A percentile compares a stretch with the other conserved stretches of the same genome.
These are phyloP conservation scores for Salicornia ramosissima DNA, from an alignment of 148 eudicot genomes.

Conservation along the genomic window DNA sequence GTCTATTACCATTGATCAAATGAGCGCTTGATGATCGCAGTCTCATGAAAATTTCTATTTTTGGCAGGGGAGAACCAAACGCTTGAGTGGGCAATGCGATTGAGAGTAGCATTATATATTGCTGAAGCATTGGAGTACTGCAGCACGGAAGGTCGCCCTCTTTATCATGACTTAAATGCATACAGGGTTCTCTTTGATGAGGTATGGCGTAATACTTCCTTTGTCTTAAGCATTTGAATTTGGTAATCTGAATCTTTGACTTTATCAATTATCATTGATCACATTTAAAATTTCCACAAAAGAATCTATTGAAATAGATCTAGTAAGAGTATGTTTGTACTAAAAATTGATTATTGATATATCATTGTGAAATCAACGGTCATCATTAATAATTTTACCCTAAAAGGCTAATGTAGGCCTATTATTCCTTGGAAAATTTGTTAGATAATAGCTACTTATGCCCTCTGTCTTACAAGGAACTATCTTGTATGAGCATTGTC, in stretches of 20 bases:
- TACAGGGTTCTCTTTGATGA: constrained; percentile 96
- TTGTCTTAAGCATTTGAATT: not conserved
- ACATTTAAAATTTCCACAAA: not conserved
- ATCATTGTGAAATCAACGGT: not conserved
- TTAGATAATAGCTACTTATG: not conserved
- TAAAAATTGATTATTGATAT: not conserved
- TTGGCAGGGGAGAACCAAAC: constrained; percentile 92
- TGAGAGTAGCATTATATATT: constrained; percentile 72
- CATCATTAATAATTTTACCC: not conserved
- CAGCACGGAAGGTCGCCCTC: constrained; percentile 66
- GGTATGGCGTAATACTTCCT: constrained; percentile 32
- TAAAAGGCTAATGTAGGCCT: not conserved
- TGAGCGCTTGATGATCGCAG: not conserved
- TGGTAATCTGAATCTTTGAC: not conserved
- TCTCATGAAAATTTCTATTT: constrained; percentile 4
- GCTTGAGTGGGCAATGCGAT: constrained; percentile 90
- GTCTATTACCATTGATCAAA: not conserved
- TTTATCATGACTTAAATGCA: constrained; percentile 88
- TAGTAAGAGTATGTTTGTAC: not conserved
- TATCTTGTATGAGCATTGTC: not conserved
- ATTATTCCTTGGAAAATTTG: not conserved
- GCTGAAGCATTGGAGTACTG: constrained; percentile 91
- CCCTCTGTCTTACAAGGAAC: too few species aligned
- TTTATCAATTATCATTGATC: not conserved
- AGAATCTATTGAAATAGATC: not conserved